Base-by-base conservation (phyloP, 139 green algal genomes). In the Gonium pectorale region DNA sequence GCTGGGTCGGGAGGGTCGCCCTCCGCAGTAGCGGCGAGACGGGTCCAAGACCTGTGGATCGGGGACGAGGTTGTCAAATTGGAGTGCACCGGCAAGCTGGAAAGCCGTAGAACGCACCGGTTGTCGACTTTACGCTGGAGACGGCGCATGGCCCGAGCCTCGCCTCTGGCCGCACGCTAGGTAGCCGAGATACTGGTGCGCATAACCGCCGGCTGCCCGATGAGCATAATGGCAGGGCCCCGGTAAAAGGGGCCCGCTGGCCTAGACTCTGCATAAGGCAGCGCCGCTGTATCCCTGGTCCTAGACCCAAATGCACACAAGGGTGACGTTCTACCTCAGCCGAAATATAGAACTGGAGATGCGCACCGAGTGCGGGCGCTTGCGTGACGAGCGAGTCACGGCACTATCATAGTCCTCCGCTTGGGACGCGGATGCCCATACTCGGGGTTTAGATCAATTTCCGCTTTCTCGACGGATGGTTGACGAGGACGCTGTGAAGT, bases 1-100 rank as follows among this genome's bases (percentile, higher is more conserved):
- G 44, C 46, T 79, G 72, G 54, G 72, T 67, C 62, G 62, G 62
- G n/a, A 68, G 62, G 62, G 62, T 68, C 72, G 72, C 35, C 72
- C 63, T 60, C 60, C 73, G 54, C 37, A 49, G 75, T 4, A 82
- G 40, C 2, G 75, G 75, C 29, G 75, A 82, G 3, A 46, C 75
- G 2, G 75, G 38, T 17, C 72, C 72, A 43, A 80, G 52, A 22
- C 59, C 75, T 82, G 54, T n/a, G 43, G 38, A 71, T 69, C 73
- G 11, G 15, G 9, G n/a, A n/a, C 9, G 21, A 79, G 21, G 9
- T n/a, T 35, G 3, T 49, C 9, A 21, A 79, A 79, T 79, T 33
- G 49, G 66, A 66, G 11, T 22, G 1, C 9, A 33, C 35, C 31
- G n/a, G 21, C 17, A 38, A 19, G 22, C 2, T 8, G 22, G 8